Evolutionary conservation across 306 rosid genomes (phyloP), one percentile per base, ranked within the genome.

Genomic region (Cucumis hystrix): DNA sequence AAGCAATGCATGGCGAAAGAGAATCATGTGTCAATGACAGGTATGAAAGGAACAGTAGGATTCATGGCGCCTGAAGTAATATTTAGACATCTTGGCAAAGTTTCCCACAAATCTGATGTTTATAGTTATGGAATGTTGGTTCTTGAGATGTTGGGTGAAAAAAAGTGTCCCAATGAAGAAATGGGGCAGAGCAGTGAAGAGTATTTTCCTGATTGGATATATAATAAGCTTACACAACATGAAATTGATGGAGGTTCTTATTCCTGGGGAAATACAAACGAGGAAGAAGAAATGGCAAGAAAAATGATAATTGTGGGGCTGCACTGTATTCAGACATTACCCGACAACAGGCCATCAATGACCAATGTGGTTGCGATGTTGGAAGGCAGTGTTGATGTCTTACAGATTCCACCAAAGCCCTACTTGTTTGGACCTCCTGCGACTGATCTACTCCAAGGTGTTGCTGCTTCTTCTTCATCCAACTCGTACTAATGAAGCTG

Each of bases 101-200:
- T 72, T 28, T 72, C 77, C 5, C 60, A 73, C 41, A 73, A 73
- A n/a, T 49, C 77, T 49, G 77, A 73, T 28, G 77, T 73, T 16
- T 73, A 73, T 47, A 73, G 77, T 41, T 73, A 43, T 16, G 77
- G 77, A 28, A 73, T 73, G 77, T 52, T 73, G 60, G 23, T 73
- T 49, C 33, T 73, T 25, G 77, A 73, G 17, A 73, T 73, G 77
- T 43, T 28, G 41, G 77, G 62, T 2, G 57, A 73, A 73, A 52
- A 41, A 8, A 73, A 73, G 77, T 51, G 18, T 73, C 61, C 57
- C 7, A 73, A 47, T 10, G 23, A 45, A 45, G 15, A 14, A 25
- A 15, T 52, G 43, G 61, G 6, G 23, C 63, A 73, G 23, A 28
- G 59, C 23, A 73, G 62, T 49, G 40, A 52, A 30, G 61, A 21